Percentiles rank a stretch among this genome's conserved stretches.
Evolutionary conservation across 306 rosid genomes (phyloP).

Genomic region (Aeschynomene evenia): DNA sequence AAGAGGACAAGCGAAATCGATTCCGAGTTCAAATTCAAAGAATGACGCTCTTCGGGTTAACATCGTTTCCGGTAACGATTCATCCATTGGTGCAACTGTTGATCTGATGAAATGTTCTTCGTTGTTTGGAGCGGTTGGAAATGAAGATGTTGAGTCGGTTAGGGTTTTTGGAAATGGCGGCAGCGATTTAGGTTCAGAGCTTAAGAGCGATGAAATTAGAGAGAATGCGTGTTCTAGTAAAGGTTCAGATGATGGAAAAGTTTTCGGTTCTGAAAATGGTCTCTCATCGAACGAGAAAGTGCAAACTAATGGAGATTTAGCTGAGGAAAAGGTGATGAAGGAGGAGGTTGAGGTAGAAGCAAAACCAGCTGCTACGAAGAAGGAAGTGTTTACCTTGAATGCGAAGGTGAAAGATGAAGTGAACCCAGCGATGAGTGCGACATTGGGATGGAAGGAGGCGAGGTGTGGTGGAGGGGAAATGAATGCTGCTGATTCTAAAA

Average conservation of each 20-base stretch:
- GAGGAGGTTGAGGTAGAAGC: constrained; percentile 40
- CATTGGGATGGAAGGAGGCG: constrained; percentile 73
- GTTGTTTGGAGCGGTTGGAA: not conserved
- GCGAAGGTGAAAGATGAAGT: constrained; percentile 61
- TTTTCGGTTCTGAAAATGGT: constrained; percentile 25
- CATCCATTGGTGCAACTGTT: constrained; percentile 8
- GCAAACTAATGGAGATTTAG: constrained; percentile 22
- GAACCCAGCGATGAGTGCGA: constrained; percentile 64
- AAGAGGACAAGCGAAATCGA: constrained; percentile 33
- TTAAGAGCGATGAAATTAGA: constrained; percentile 9
- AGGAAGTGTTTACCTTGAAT: constrained; percentile 65
- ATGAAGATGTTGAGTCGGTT: constrained; percentile 6
- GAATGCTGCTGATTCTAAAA: constrained; percentile 26
- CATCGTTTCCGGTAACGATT: constrained; percentile 27
- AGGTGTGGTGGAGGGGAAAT: constrained; percentile 44
- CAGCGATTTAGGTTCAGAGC: constrained; percentile 34
- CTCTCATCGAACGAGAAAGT: not conserved
- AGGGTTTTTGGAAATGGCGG: constrained; percentile 11
- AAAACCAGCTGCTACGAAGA: constrained; percentile 33
- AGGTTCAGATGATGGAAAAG: constrained; percentile 27
- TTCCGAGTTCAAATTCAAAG: constrained; percentile 3
- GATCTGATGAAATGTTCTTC: constrained; percentile 28
- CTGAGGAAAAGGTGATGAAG: constrained; percentile 43
- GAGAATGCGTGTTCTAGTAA: constrained; percentile 3
- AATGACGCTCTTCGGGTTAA: not conserved